These are phyloP conservation scores for Schwanniomyces polymorphus DNA, from an alignment of 805 yeast species.

Conservation along the genomic window DNA sequence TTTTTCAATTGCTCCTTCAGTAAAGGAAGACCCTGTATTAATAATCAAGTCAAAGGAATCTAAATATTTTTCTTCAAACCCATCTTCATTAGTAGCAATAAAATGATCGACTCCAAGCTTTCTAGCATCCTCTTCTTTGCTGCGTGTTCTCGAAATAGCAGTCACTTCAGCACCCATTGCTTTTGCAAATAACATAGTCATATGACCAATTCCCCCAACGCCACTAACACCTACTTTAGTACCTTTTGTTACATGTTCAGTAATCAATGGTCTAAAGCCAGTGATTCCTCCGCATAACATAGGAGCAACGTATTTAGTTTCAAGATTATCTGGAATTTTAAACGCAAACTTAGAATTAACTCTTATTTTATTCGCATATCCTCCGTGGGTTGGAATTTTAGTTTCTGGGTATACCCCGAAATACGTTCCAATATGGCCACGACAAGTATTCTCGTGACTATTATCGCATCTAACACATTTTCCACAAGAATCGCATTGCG, in stretches of 20 bases:
- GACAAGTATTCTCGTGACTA: constrained; percentile 27
- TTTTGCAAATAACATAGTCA: no score
- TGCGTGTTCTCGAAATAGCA: constrained; percentile 26
- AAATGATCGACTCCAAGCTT: constrained; percentile 30
- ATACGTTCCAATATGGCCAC: no score
- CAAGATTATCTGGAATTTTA: constrained; percentile 48
- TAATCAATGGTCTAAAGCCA: constrained; percentile 49
- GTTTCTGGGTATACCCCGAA: no score
- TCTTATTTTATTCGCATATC: constrained; percentile 49
- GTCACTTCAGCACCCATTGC: no score
- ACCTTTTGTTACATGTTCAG: constrained; percentile 38
- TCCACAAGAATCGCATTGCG: constrained; percentile 16
- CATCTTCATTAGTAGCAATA: constrained; percentile 51
- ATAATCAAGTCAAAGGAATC: no score
- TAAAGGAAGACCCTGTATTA: constrained; percentile 48
- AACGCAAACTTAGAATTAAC: constrained; percentile 45
- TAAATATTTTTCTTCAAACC: constrained; percentile 33
- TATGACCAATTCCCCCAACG: no score
- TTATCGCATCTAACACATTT: constrained; percentile 6
- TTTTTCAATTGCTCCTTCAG: constrained; percentile 49
- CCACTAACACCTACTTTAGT: constrained; percentile 57
- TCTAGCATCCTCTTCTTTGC: constrained; percentile 30
- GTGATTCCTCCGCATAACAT: no score
- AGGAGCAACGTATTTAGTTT: constrained; percentile 42
- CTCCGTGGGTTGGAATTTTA: constrained; percentile 44